Evolutionary conservation across 1,284 basidiomycete species (phyloP).

Genomic region (Sporisorium reilianum): DNA sequence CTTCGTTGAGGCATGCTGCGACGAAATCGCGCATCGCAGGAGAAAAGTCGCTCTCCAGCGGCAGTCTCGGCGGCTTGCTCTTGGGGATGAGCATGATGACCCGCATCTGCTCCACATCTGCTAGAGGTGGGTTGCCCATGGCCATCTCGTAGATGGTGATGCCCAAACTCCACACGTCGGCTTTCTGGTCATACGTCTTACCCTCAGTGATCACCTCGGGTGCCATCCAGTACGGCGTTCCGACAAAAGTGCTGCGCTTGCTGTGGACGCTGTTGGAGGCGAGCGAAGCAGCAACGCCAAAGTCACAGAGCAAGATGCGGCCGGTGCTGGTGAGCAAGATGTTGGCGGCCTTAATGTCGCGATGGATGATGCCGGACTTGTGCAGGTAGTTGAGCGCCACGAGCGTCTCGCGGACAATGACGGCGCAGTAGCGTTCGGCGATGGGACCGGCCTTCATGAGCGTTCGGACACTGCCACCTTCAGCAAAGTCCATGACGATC

Average conservation of each 20-base stretch:
- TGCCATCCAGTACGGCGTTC: slow-evolving; percentile 65
- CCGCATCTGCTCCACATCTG: slow-evolving; percentile 78
- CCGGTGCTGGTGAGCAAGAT: slow-evolving; percentile 55
- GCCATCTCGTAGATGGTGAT: slow-evolving; percentile 59
- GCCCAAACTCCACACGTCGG: slow-evolving; percentile 61
- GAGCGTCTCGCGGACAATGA: slow-evolving; percentile 87
- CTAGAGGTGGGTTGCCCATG: slow-evolving; percentile 56
- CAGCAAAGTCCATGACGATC: slow-evolving; percentile 99
- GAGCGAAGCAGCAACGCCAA: slow-evolving; percentile 79
- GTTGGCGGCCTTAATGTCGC: slow-evolving; percentile 60
- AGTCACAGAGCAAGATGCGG: slow-evolving; percentile 45
- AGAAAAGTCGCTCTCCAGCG: slow-evolving; percentile 80
- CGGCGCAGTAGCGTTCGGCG: slow-evolving; percentile 87
- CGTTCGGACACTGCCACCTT: slow-evolving; percentile 92
- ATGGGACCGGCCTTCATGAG: slow-evolving; percentile 81
- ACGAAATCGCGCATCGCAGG: slow-evolving; percentile 92
- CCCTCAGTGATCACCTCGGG: slow-evolving; percentile 70
- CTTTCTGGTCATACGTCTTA: slow-evolving; percentile 56
- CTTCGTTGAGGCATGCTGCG: slow-evolving; percentile 84
- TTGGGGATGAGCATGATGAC: slow-evolving; percentile 92
- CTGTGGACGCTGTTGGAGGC: slow-evolving; percentile 76
- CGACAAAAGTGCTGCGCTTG: slow-evolving; percentile 55
- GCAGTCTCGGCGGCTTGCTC: slow-evolving; percentile 83
- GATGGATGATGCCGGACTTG: slow-evolving; percentile 56
- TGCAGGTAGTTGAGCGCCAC: slow-evolving; percentile 57